Conservation (phyloP, 1,284 basidiomycete species). For the Omphalotus olearius region DNA sequence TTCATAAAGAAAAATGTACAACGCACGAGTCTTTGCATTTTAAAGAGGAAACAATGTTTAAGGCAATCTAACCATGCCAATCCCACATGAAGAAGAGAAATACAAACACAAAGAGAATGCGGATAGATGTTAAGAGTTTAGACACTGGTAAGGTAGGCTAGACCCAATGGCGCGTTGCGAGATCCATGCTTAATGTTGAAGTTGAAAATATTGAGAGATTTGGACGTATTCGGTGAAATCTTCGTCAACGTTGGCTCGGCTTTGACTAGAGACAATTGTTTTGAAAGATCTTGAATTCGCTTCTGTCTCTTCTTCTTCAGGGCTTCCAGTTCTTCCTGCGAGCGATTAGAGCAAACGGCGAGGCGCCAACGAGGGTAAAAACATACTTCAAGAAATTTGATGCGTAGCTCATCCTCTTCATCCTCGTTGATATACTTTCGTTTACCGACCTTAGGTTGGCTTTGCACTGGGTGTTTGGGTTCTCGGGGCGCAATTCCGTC, state of each 20-base stretch:
- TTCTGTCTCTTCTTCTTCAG: conserved; percentile 3
- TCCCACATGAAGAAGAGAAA: no score
- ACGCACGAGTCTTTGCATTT: no score
- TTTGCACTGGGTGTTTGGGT: not conserved
- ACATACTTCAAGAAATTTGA: not conserved
- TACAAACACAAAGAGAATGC: no score
- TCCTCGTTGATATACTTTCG: not conserved
- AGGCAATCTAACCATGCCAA: no score
- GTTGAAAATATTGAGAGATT: no score
- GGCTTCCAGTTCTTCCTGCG: not conserved
- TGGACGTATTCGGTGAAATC: no score
- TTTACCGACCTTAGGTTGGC: not conserved
- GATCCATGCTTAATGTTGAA: no score
- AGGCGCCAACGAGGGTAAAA: not conserved
- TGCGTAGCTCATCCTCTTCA: not conserved
- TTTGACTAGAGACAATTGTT: not conserved
- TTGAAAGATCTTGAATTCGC: not conserved
- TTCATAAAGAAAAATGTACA: no score
- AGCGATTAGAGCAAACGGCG: not conserved
- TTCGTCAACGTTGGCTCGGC: not conserved
- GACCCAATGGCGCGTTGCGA: not conserved
- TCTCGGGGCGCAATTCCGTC: conserved; percentile 7
- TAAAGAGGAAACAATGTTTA: no score
- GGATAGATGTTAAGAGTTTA: not conserved
- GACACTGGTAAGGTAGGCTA: not conserved